phyloP scores from a whole-genome alignment of 345 rosid genomes.

The Sapria himalayana region DNA sequence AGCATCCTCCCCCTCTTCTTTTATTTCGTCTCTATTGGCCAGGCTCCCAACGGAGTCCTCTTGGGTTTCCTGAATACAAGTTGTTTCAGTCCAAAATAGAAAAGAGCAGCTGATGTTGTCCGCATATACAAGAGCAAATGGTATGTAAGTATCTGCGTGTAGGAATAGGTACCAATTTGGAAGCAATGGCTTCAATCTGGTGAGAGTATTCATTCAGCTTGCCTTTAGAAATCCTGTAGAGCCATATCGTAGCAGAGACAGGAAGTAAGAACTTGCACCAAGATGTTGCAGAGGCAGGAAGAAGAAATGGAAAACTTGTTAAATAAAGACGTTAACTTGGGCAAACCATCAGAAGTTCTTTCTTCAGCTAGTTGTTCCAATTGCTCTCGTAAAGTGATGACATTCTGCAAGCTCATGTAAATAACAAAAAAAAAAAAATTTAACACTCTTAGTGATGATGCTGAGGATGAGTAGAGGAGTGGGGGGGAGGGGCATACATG shows the following conservation, averaged over 20 bases:
- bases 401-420: constrained; percentile 27
- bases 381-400: constrained; percentile 59
- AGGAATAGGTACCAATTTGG: constrained; percentile 28
- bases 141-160: too few species aligned
- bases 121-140: constrained; percentile 19
- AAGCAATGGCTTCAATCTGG: constrained; percentile 59
- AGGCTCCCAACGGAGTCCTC: constrained; percentile 17
- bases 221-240: constrained; percentile 44
- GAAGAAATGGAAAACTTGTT: neutral
- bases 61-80: constrained; percentile 16
- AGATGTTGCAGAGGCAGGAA: neutral
- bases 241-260: constrained; percentile 1
- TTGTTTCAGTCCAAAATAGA: constrained; percentile 18
- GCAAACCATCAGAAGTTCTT: constrained; percentile 53
- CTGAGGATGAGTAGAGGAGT: neutral
- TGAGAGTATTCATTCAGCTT: constrained; percentile 58
- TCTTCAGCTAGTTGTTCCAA: constrained; percentile 58
- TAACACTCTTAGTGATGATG: neutral
- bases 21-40: constrained; percentile 19
- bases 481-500: constrained; percentile 22
- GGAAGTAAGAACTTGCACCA: neutral
- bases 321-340: constrained; percentile 23
- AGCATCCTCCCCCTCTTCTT: constrained; percentile 23
- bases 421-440: neutral
- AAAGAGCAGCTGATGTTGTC: neutral